These are phyloP conservation scores for Lasiosphaeria ovina DNA, from an alignment of 495 filamentous ascomycete species.

Conservation along the genomic window DNA sequence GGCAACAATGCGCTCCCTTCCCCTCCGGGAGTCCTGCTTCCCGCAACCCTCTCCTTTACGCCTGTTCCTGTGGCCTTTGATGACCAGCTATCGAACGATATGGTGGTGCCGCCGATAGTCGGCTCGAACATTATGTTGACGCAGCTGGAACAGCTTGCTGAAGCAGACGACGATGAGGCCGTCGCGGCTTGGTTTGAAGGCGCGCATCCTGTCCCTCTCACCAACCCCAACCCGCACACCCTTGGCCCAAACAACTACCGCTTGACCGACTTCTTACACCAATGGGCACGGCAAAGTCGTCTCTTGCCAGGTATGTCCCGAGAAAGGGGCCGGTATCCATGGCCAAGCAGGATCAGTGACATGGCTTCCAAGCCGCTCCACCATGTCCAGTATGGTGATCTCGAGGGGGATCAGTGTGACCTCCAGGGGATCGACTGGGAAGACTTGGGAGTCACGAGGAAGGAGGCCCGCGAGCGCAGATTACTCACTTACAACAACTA, in stretches of 20 bases:
- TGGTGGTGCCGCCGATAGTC: constrained; percentile 3
- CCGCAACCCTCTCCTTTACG: neutral
- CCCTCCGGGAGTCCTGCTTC: too few species aligned
- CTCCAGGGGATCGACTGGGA: constrained; percentile 79
- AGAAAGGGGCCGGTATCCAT: constrained; percentile 18
- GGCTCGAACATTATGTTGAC: constrained; percentile 2
- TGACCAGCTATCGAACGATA: neutral
- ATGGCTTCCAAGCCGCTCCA: constrained; percentile 12
- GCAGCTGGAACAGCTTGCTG: constrained; percentile 11
- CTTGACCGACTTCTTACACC: constrained; percentile 29
- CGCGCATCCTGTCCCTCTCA: constrained; percentile 17
- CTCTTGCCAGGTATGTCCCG: constrained; percentile 12
- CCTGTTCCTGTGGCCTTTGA: neutral
- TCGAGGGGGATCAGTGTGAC: constrained; percentile 62
- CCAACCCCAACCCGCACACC: constrained; percentile 24
- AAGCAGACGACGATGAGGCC: constrained; percentile 3
- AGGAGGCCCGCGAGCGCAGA: constrained; percentile 59
- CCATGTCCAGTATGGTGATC: constrained; percentile 42
- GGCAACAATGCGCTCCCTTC: too few species aligned
- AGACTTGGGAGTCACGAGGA: constrained; percentile 58
- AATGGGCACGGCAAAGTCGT: constrained; percentile 31
- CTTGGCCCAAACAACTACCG: constrained; percentile 29
- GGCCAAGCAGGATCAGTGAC: constrained; percentile 24
- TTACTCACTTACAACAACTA: constrained; percentile 58
- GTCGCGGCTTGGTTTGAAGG: constrained; percentile 14